A percentile compares a stretch with the other conserved stretches of the same genome.
Evolutionary conservation across 371 early-diverging fungal species (phyloP).

Genomic region (Syncephalastrum contaminatum): DNA sequence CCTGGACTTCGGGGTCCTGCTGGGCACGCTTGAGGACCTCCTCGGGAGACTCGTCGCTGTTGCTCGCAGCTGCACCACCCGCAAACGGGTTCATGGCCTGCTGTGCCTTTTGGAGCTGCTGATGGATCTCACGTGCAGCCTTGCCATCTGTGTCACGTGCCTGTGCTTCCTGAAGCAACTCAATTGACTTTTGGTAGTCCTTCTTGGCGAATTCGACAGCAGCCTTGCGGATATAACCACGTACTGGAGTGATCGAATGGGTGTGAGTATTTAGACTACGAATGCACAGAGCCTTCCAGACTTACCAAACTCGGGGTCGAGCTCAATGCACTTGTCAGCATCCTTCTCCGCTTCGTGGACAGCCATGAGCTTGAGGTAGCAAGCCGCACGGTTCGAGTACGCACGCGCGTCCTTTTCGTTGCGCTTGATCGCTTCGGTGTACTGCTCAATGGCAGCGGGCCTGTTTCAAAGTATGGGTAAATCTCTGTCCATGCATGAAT

Average conservation of each 20-base stretch:
- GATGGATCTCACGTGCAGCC: slow-evolving; percentile 79
- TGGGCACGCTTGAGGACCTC: slow-evolving; percentile 84
- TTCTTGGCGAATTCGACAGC: slow-evolving; percentile 86
- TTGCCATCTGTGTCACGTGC: slow-evolving; percentile 82
- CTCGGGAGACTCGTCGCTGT: slow-evolving; percentile 60
- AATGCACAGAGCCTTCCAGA: not conserved
- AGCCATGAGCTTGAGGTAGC: slow-evolving; percentile 95
- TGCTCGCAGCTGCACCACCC: slow-evolving; percentile 28
- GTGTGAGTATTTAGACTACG: no score
- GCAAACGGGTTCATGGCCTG: slow-evolving; percentile 68
- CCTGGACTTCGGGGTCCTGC: slow-evolving; percentile 90
- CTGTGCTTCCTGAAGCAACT: slow-evolving; percentile 80
- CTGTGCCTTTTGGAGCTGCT: slow-evolving; percentile 78
- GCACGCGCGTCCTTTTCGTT: slow-evolving; percentile 88
- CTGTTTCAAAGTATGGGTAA: slow-evolving; percentile 7
- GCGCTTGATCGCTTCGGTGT: slow-evolving; percentile 97
- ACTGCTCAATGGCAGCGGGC: slow-evolving; percentile 90
- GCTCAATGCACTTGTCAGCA: slow-evolving; percentile 83
- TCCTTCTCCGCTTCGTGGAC: slow-evolving; percentile 94
- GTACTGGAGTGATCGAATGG: no score
- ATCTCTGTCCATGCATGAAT: not conserved
- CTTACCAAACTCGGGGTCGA: slow-evolving; percentile 85
- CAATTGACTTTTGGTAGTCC: slow-evolving; percentile 84
- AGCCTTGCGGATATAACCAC: slow-evolving; percentile 97
- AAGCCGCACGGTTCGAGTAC: slow-evolving; percentile 96